A percentile compares a stretch with the other conserved stretches of the same genome.
These are phyloP conservation scores for Fraxinus albicans DNA, from an alignment of 305 asterid genomes.

Conservation along the genomic window DNA sequence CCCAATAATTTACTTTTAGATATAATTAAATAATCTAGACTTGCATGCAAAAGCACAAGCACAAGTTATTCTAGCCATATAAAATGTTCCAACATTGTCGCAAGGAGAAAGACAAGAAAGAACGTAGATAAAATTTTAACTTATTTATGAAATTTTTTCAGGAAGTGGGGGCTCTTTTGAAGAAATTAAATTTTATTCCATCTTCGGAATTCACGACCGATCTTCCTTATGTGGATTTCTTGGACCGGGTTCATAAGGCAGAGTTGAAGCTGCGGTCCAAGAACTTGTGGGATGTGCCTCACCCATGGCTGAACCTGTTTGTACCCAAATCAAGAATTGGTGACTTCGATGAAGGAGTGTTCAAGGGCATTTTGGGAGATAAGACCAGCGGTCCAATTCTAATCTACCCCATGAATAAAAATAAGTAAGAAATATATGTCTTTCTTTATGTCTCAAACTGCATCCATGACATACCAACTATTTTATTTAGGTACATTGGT, in stretches of 20 bases:
- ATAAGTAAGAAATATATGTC: slow-evolving; percentile 47
- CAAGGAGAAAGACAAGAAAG: background rate
- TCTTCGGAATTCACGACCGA: slow-evolving; percentile 63
- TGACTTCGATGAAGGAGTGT: slow-evolving; percentile 70
- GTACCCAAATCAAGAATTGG: slow-evolving; percentile 74
- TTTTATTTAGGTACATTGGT: background rate
- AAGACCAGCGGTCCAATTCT: slow-evolving; percentile 80
- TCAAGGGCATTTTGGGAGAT: slow-evolving; percentile 71
- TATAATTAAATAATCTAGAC: slow-evolving; percentile 9
- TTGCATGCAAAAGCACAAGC: background rate
- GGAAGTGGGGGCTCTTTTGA: slow-evolving; percentile 56
- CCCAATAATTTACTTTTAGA: background rate
- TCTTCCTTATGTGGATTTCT: slow-evolving; percentile 63
- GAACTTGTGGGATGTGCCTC: slow-evolving; percentile 88
- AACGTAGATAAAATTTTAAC: background rate
- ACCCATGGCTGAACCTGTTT: slow-evolving; percentile 84
- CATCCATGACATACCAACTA: background rate
- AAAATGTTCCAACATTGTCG: background rate
- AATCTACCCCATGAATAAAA: slow-evolving; percentile 77
- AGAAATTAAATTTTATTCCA: slow-evolving; percentile 55
- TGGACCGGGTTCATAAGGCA: slow-evolving; percentile 88
- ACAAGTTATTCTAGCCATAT: background rate
- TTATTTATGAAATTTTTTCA: slow-evolving; percentile 17
- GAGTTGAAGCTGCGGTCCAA: slow-evolving; percentile 67
- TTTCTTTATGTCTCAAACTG: background rate